These are phyloP conservation scores for Aspergillus sclerotiicarbonarius DNA, from an alignment of 495 filamentous ascomycete species.

Conservation along the genomic window DNA sequence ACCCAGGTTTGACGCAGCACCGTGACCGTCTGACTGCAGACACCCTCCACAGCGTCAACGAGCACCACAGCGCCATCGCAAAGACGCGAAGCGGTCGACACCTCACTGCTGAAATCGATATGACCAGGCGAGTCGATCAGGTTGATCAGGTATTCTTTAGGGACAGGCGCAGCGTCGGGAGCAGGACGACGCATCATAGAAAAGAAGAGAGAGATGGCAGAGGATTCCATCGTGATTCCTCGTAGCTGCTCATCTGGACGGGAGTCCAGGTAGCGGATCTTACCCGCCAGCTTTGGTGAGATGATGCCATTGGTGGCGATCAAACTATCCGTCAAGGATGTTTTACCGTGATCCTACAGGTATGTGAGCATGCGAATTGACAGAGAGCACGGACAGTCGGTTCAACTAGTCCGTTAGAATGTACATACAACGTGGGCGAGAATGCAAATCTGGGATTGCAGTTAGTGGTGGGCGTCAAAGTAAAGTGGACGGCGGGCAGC, in stretches of 20 bases:
- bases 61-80: conserved; percentile 94
- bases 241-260: conserved; percentile 94
- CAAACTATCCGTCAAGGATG: conserved; percentile 91
- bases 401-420: not conserved
- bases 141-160: conserved; percentile 93
- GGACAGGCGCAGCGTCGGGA: conserved; percentile 64
- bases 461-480: conserved; percentile 26
- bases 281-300: conserved; percentile 93
- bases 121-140: conserved; percentile 97
- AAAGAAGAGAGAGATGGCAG: conserved; percentile 95
- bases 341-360: conserved; percentile 87
- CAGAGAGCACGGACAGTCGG: not conserved
- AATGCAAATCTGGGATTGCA: conserved; percentile 80
- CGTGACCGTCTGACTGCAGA: conserved; percentile 97
- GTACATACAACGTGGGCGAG: conserved; percentile 86
- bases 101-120: conserved; percentile 98
- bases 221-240: conserved; percentile 99
- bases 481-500: conserved; percentile 9
- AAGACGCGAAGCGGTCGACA: conserved; percentile 90
- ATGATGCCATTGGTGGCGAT: conserved; percentile 99
- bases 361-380: not conserved
- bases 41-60: conserved; percentile 97
- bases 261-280: conserved; percentile 97
- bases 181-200: conserved; percentile 73
- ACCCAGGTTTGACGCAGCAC: conserved; percentile 94